Percentiles rank a stretch among this genome's conserved stretches.
Evolutionary conservation across 2,329 filamentous ascomycete genomes (phyloP).

Genomic region (Aspergillus versicolor): DNA sequence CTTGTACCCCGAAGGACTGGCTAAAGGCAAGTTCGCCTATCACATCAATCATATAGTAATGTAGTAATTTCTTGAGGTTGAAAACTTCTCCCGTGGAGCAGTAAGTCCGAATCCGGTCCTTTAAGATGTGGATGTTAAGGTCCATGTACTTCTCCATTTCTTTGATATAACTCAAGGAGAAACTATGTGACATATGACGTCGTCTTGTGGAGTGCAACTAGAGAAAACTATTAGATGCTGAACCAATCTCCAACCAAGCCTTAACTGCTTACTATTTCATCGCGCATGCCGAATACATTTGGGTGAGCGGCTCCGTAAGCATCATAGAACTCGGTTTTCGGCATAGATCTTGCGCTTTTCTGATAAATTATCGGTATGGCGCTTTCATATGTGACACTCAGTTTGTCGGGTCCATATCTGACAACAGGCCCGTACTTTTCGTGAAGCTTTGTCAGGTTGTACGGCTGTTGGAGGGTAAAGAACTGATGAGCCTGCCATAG

Average conservation of each 20-base stretch:
- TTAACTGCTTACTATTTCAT: background rate
- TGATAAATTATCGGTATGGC: background rate
- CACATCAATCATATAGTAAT: slow-evolving; percentile 20
- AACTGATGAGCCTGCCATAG: background rate
- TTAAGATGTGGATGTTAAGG: slow-evolving; percentile 29
- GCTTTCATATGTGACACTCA: background rate
- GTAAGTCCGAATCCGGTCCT: slow-evolving; percentile 18
- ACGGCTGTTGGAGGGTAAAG: background rate
- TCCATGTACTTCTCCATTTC: slow-evolving; percentile 38
- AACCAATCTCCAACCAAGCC: too few species aligned
- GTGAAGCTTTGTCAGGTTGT: background rate
- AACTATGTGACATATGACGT: slow-evolving; percentile 25
- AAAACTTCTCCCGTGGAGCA: slow-evolving; percentile 19
- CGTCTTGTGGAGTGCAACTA: background rate
- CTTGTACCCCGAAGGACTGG: slow-evolving; percentile 31
- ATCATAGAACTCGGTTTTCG: background rate
- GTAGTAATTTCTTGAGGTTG: slow-evolving; percentile 31
- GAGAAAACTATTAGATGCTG: background rate
- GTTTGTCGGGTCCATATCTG: background rate
- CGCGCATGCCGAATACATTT: background rate
- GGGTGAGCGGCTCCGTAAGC: background rate
- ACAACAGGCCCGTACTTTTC: background rate
- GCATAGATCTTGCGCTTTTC: background rate
- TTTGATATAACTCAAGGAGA: slow-evolving; percentile 34
- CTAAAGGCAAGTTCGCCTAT: slow-evolving; percentile 28